These are phyloP conservation scores for Pseudocercospora vitis DNA, from an alignment of 2,329 filamentous ascomycete genomes.

Conservation along the genomic window DNA sequence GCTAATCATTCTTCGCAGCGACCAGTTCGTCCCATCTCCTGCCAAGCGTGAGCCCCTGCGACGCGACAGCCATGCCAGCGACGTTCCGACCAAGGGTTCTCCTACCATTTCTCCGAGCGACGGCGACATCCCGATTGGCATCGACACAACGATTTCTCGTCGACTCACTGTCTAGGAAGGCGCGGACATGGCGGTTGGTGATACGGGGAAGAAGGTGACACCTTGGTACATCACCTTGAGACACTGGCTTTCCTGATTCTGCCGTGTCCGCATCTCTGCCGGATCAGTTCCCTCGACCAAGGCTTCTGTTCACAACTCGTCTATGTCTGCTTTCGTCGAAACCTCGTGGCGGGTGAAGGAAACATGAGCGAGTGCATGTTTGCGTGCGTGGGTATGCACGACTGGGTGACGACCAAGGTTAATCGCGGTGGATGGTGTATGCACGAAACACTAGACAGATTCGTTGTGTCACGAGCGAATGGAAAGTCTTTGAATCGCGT, in stretches of 20 bases:
- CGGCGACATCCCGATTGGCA: constrained; percentile 23
- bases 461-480: constrained; percentile 1
- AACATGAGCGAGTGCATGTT: neutral
- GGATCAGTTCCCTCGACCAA: neutral
- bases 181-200: constrained; percentile 24
- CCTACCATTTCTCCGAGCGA: constrained; percentile 1
- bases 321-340: too few relatives aligned
- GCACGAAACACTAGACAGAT: constrained; percentile 4
- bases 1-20: constrained; percentile 23
- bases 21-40: constrained; percentile 21
- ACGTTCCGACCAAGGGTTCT: neutral
- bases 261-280: neutral
- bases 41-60: constrained; percentile 15
- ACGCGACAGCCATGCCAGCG: neutral
- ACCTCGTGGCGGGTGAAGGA: neutral
- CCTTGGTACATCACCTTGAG: constrained; percentile 26
- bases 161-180: constrained; percentile 23
- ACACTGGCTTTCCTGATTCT: constrained; percentile 24
- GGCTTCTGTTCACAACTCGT: neutral
- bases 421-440: neutral
- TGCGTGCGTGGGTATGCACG: neutral
- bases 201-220: constrained; percentile 8
- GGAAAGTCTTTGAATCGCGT: neutral
- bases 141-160: constrained; percentile 8
- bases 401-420: neutral